Evolutionary conservation across 1,284 basidiomycete genomes (phyloP).

Genomic region (Leccinum angustisporum): DNA sequence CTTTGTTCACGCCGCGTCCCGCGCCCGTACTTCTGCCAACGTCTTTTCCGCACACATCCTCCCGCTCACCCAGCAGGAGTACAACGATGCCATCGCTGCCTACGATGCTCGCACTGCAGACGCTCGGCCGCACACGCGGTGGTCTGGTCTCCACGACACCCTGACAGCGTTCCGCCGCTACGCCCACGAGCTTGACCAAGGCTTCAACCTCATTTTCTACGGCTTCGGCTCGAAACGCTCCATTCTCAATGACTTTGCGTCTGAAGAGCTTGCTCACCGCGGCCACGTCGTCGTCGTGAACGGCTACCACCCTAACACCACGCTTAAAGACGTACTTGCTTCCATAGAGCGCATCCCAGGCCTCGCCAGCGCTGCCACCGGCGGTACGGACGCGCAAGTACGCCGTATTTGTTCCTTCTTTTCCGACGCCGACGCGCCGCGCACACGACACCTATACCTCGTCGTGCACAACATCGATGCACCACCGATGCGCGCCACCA

Average conservation of each 20-base stretch:
- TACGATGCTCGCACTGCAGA: constrained; percentile 30
- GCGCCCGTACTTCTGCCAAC: constrained; percentile 70
- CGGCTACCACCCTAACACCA: constrained; percentile 71
- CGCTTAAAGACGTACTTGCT: constrained; percentile 67
- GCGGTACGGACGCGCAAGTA: constrained; percentile 57
- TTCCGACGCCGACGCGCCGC: constrained; percentile 33
- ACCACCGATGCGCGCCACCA: constrained; percentile 60
- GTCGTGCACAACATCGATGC: constrained; percentile 89
- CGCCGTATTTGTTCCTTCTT: constrained; percentile 67
- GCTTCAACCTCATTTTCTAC: constrained; percentile 67
- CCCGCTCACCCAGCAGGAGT: constrained; percentile 66
- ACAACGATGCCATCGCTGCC: constrained; percentile 48
- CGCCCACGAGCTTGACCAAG: neutral
- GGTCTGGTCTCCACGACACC: constrained; percentile 32
- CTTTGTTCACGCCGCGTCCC: constrained; percentile 65
- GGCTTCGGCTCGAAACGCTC: constrained; percentile 84
- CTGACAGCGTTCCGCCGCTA: constrained; percentile 47
- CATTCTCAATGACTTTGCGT: constrained; percentile 74
- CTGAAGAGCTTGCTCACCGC: constrained; percentile 46
- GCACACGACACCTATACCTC: constrained; percentile 59
- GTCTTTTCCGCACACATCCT: constrained; percentile 73
- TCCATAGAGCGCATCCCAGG: constrained; percentile 66
- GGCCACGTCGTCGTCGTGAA: constrained; percentile 82
- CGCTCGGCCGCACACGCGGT: constrained; percentile 31
- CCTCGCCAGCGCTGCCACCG: constrained; percentile 41